Conservation (phyloP, 1,284 basidiomycete species). For the Moniliophthora roreri region DNA sequence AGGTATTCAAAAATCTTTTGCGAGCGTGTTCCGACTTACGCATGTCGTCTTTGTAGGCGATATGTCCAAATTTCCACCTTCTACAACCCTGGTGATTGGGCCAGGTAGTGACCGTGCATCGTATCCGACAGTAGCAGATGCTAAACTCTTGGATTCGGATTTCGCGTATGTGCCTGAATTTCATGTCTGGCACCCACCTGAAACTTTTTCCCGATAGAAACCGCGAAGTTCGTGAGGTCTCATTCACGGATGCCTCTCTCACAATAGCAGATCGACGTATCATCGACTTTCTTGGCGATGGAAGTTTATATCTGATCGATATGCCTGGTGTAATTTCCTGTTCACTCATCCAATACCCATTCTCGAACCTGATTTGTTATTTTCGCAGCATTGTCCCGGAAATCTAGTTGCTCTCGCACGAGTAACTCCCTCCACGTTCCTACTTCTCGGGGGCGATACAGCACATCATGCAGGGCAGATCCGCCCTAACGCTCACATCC, state of each 20-base stretch:
- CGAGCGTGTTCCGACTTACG: not conserved
- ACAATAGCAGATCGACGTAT: conserved; percentile 19
- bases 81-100: conserved; percentile 20
- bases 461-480: conserved; percentile 23
- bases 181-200: not conserved
- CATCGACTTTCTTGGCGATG: conserved; percentile 22
- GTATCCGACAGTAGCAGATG: conserved; percentile 15
- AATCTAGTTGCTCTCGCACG: conserved; percentile 23
- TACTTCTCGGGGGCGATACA: conserved; percentile 23
- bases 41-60: conserved; percentile 15
- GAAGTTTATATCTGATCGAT: conserved; percentile 24
- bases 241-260: conserved; percentile 15
- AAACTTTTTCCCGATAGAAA: conserved; percentile 10
- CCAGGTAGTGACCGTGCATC: conserved; percentile 12
- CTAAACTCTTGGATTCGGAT: conserved; percentile 19
- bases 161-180: conserved; percentile 17
- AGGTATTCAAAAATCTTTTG: not conserved
- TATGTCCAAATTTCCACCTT: conserved; percentile 21
- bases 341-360: not conserved
- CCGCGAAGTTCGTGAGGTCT: conserved; percentile 16
- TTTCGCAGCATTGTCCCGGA: conserved; percentile 13
- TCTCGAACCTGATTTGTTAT: not conserved
- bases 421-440: conserved; percentile 20
- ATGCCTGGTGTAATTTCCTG: conserved; percentile 19
- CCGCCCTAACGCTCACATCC: conserved; percentile 18